Conservation (phyloP, 495 filamentous ascomycete genomes). For the Xylaria castorea region DNA sequence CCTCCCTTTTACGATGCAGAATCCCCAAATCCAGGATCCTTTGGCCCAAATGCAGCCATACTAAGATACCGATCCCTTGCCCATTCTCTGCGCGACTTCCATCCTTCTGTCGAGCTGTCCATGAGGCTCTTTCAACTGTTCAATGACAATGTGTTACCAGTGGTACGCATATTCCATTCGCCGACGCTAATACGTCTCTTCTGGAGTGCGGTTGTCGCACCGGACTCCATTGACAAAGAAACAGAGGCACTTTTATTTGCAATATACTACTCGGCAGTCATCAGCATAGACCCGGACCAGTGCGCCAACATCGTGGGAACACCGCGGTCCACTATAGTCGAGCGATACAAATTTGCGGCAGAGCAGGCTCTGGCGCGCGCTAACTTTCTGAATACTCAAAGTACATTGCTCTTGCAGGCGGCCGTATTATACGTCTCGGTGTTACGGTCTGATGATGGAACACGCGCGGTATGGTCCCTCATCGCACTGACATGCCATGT, state of each 20-base stretch:
- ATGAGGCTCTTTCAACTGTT: constrained; percentile 61
- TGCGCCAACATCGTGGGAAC: constrained; percentile 50
- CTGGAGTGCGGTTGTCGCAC: constrained; percentile 46
- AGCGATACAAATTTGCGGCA: constrained; percentile 49
- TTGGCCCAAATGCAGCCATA: constrained; percentile 26
- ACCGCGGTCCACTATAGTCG: constrained; percentile 44
- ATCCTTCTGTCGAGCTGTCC: constrained; percentile 53
- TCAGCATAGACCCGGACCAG: constrained; percentile 46
- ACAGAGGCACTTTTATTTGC: constrained; percentile 57
- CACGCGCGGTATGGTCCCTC: constrained; percentile 53
- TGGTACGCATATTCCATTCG: constrained; percentile 58
- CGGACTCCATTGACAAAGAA: constrained; percentile 43
- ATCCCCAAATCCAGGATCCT: not conserved
- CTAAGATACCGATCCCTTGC: constrained; percentile 25
- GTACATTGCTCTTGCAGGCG: constrained; percentile 53
- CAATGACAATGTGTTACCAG: constrained; percentile 57
- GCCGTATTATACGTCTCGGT: constrained; percentile 49
- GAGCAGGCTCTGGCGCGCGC: constrained; percentile 55
- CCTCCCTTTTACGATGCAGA: constrained; percentile 20
- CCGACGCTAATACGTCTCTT: constrained; percentile 56
- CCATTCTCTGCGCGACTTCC: constrained; percentile 41
- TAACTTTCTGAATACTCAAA: constrained; percentile 52
- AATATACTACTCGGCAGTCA: constrained; percentile 55
- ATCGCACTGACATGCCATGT: constrained; percentile 51
- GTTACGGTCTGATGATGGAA: constrained; percentile 43